phyloP scores from a whole-genome alignment of 1,139 yeast genomes.

The Geotrichum cucujoidarum region DNA sequence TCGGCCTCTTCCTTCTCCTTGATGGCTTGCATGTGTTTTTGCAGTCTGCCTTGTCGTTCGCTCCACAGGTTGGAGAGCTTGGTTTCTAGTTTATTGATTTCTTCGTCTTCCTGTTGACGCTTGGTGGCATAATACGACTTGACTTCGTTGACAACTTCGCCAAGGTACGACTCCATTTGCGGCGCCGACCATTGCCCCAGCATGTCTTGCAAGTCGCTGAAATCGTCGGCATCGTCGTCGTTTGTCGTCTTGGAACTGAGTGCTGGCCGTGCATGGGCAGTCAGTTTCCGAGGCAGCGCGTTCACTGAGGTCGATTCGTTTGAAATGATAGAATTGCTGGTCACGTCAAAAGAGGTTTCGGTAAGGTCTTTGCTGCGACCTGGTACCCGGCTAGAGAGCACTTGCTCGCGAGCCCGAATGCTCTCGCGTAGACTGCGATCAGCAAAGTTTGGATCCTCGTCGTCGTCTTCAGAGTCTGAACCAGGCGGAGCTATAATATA shows the following conservation, averaged over 20 bases:
- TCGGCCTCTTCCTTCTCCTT: conserved; percentile 25
- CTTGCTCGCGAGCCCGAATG: conserved; percentile 9
- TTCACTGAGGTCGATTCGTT: background rate
- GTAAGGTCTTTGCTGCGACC: background rate
- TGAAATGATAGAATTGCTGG: background rate
- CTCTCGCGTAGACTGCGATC: conserved; percentile 7
- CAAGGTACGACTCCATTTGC: conserved; percentile 4
- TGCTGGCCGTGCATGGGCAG: background rate
- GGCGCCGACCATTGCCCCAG: conserved; percentile 10
- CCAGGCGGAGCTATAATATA: conserved; percentile 4
- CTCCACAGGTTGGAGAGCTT: conserved; percentile 7
- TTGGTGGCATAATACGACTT: conserved; percentile 4
- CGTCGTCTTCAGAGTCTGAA: conserved; percentile 8
- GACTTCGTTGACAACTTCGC: conserved; percentile 3
- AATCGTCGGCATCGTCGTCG: conserved; percentile 3
- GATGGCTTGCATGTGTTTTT: conserved; percentile 24
- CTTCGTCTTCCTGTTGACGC: conserved; percentile 11
- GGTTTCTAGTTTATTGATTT: conserved; percentile 5
- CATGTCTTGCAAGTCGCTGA: conserved; percentile 5
- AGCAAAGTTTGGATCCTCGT: conserved; percentile 5
- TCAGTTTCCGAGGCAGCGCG: conserved; percentile 2
- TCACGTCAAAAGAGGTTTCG: background rate
- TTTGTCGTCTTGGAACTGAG: background rate
- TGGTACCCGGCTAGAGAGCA: background rate
- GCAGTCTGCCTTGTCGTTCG: conserved; percentile 26